phyloP scores from a whole-genome alignment of 106 monocot genomes.

The Platanthera zijinensis region DNA sequence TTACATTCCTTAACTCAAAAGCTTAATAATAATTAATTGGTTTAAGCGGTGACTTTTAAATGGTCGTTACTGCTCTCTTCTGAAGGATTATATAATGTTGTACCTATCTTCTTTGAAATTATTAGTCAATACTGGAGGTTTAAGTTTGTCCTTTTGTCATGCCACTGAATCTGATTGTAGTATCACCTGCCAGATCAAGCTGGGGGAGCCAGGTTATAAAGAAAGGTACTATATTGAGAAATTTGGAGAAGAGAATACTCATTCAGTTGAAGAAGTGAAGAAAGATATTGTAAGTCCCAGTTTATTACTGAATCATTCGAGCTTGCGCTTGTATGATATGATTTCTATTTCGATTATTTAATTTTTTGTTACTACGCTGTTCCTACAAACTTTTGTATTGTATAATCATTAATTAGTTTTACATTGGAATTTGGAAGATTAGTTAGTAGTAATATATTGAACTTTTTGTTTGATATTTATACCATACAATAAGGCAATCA shows the following conservation, averaged over 20 bases:
- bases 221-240: conserved; percentile 88
- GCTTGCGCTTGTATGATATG: not conserved
- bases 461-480: not conserved
- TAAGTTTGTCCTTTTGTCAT: not conserved
- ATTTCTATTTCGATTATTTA: not conserved
- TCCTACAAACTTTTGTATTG: not conserved
- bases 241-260: conserved; percentile 38
- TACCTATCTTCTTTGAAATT: not conserved
- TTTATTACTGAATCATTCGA: not conserved
- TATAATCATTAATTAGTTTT: conserved; percentile 1
- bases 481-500: too few species aligned
- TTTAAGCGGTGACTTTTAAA: not conserved
- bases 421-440: not conserved
- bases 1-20: not conserved
- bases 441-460: not conserved
- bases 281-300: conserved; percentile 65
- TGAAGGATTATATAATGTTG: not conserved
- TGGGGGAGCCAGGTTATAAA: conserved; percentile 95
- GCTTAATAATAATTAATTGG: not conserved
- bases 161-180: not conserved
- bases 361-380: not conserved
- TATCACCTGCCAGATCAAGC: conserved; percentile 51
- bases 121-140: not conserved
- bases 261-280: conserved; percentile 47
- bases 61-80: not conserved